phyloP scores from a whole-genome alignment of 2,329 filamentous ascomycete species.

The Penicillium verrucosum region DNA sequence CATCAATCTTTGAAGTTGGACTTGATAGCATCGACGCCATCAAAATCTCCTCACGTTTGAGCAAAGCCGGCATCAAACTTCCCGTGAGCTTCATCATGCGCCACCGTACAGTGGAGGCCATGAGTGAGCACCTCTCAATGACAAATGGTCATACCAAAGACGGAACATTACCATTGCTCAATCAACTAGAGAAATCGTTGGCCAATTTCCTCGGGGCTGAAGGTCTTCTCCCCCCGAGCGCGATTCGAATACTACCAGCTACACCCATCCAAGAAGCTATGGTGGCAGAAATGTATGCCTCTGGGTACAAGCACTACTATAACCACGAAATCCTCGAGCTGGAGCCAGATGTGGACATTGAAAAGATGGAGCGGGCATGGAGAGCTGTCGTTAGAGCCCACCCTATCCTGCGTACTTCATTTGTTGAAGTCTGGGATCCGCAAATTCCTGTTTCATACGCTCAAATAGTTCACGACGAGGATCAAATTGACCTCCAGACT shows the following conservation, averaged over 20 bases:
- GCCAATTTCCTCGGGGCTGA: slow-evolving; percentile 37
- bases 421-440: slow-evolving; percentile 63
- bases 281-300: slow-evolving; percentile 75
- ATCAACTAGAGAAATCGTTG: slow-evolving; percentile 32
- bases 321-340: slow-evolving; percentile 77
- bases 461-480: slow-evolving; percentile 48
- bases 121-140: slow-evolving; percentile 41
- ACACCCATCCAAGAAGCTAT: slow-evolving; percentile 86
- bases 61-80: slow-evolving; percentile 57
- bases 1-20: slow-evolving; percentile 75
- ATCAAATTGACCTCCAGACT: slow-evolving; percentile 35
- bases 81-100: slow-evolving; percentile 76
- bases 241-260: slow-evolving; percentile 65
- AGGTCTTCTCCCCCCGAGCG: slow-evolving; percentile 37
- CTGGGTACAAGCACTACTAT: slow-evolving; percentile 73
- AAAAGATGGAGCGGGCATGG: slow-evolving; percentile 61
- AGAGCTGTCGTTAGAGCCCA: slow-evolving; percentile 55
- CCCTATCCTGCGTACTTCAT: slow-evolving; percentile 73
- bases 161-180: slow-evolving; percentile 15
- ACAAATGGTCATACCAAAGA: slow-evolving; percentile 26
- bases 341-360: slow-evolving; percentile 51
- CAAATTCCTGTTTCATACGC: slow-evolving; percentile 55
- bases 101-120: slow-evolving; percentile 63
- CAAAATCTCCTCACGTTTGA: slow-evolving; percentile 72
- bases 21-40: slow-evolving; percentile 92